Evolutionary conservation across 148 eudicot species (phyloP).

Genomic region (Talinum fruticosum): DNA sequence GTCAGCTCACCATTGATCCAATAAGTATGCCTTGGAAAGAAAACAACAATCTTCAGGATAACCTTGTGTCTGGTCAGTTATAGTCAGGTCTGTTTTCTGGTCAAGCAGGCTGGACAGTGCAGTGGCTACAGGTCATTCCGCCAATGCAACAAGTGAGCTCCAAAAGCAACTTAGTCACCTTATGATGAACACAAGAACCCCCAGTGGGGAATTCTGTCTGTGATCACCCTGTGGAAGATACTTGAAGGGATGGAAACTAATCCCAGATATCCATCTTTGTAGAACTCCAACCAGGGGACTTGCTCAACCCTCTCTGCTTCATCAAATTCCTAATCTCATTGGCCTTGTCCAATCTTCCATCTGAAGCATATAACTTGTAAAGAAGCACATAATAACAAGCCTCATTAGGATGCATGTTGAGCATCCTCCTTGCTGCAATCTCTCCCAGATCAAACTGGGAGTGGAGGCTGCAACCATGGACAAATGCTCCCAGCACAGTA

Average conservation of each 20-base stretch:
- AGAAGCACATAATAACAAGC: constrained; percentile 67
- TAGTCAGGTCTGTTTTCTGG: neutral
- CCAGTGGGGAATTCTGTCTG: neutral
- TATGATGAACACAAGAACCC: neutral
- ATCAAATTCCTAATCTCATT: constrained; percentile 55
- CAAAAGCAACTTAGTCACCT: neutral
- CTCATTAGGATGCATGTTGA: constrained; percentile 61
- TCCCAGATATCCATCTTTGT: constrained; percentile 35
- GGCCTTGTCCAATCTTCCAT: constrained; percentile 62
- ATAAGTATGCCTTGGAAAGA: neutral
- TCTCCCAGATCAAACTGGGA: constrained; percentile 74
- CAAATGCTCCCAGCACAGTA: constrained; percentile 62
- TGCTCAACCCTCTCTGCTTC: constrained; percentile 60
- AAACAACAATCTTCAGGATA: neutral
- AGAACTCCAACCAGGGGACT: constrained; percentile 61
- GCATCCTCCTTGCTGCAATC: constrained; percentile 56
- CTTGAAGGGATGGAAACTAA: constrained; percentile 26
- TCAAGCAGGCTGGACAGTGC: neutral
- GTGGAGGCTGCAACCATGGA: constrained; percentile 74
- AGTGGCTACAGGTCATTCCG: neutral
- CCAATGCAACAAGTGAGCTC: neutral
- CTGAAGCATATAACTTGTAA: constrained; percentile 54
- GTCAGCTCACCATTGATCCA: neutral
- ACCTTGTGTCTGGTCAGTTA: neutral
- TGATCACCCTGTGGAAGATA: constrained; percentile 9